phyloP scores from a whole-genome alignment of 2,329 filamentous ascomycete species.

The Sporothrix sp. region DNA sequence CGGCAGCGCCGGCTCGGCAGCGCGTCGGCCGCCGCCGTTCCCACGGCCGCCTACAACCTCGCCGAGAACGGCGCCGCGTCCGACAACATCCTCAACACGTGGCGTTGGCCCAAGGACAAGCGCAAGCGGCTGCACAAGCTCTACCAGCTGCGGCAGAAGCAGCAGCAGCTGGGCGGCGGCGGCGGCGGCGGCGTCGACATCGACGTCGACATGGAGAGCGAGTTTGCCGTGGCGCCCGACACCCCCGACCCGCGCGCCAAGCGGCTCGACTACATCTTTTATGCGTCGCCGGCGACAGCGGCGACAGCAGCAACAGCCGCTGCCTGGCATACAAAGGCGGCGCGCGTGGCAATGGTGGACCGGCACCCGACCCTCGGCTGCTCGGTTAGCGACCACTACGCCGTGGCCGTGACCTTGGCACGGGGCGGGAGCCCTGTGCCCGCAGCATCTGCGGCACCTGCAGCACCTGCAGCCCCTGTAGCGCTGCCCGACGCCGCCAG shows the following conservation, averaged over 20 bases:
- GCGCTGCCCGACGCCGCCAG: too few relatives aligned
- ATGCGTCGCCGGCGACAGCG: slow-evolving; percentile 42
- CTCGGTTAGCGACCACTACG: slow-evolving; percentile 91
- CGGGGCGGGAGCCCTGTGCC: not conserved
- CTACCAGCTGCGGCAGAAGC: not conserved
- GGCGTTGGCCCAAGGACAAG: slow-evolving; percentile 60
- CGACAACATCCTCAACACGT: slow-evolving; percentile 79
- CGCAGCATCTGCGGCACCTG: not conserved
- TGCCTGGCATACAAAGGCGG: slow-evolving; percentile 60
- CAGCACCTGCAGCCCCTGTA: too few relatives aligned
- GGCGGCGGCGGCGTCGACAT: not conserved
- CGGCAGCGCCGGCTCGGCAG: slow-evolving; percentile 42
- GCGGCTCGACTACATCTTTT: slow-evolving; percentile 90
- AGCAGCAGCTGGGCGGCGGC: not conserved
- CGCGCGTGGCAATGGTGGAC: slow-evolving; percentile 67
- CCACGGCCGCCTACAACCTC: slow-evolving; percentile 75
- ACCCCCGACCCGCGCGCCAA: slow-evolving; percentile 67
- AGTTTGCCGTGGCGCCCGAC: slow-evolving; percentile 37
- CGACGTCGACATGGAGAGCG: not conserved
- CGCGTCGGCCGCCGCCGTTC: slow-evolving; percentile 26
- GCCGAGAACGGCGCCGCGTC: slow-evolving; percentile 76
- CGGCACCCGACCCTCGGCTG: slow-evolving; percentile 73
- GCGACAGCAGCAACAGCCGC: slow-evolving; percentile 20
- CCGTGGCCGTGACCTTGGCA: slow-evolving; percentile 68
- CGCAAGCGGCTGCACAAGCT: slow-evolving; percentile 13